A percentile compares a stretch with the other conserved stretches of the same genome.
Conservation (phyloP, 176 grass and related monocot genomes). For the Panicum miliaceum region DNA sequence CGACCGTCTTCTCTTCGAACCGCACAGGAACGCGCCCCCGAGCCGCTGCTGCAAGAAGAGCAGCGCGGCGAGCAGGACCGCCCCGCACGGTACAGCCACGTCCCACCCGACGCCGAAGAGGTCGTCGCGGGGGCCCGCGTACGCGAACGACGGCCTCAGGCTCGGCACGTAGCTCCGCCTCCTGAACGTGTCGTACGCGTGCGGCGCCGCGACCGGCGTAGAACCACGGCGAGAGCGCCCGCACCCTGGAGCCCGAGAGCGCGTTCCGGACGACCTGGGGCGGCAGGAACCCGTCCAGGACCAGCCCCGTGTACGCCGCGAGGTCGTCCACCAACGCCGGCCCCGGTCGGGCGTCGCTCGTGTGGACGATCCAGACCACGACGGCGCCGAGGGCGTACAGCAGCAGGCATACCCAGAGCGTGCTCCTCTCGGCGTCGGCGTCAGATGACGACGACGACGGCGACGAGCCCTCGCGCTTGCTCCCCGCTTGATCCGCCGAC, state of each 20-base stretch:
- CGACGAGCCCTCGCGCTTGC: not conserved
- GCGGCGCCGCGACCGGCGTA: constrained; percentile 20
- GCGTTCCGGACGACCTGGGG: constrained; percentile 23
- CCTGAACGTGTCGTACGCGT: constrained; percentile 27
- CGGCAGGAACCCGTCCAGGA: constrained; percentile 37
- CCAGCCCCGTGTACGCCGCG: constrained; percentile 26
- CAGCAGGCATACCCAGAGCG: constrained; percentile 44
- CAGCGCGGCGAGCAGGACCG: constrained; percentile 43
- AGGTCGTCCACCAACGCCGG: not conserved
- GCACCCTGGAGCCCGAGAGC: not conserved
- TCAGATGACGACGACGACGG: not conserved
- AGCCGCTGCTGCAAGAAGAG: constrained; percentile 70
- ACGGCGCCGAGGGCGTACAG: constrained; percentile 37
- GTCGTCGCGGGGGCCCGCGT: constrained; percentile 6
- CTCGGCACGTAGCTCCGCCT: not conserved
- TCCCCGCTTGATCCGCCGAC: not conserved
- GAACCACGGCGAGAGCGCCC: constrained; percentile 35
- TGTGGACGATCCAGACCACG: constrained; percentile 15
- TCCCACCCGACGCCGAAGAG: constrained; percentile 36
- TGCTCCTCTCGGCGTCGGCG: constrained; percentile 25
- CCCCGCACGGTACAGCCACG: constrained; percentile 46
- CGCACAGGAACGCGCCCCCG: constrained; percentile 43
- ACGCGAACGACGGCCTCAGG: not conserved
- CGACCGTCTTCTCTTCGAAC: not conserved
- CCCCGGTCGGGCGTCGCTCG: not conserved